Evolutionary conservation across 148 eudicot genomes (phyloP).

Genomic region (Rhododendron griersonianum): DNA sequence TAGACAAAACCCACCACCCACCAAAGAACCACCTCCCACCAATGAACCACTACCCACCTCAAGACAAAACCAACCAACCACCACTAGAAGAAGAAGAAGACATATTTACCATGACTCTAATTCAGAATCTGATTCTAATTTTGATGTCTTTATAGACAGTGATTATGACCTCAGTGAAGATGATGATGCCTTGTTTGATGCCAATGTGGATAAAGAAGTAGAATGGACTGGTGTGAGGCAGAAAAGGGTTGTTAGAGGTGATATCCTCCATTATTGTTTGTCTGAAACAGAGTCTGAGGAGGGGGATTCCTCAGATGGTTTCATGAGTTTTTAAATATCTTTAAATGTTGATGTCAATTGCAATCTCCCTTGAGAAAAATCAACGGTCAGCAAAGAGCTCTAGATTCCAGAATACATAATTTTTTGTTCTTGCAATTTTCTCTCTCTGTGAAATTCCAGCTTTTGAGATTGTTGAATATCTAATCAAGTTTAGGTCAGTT

Average conservation of each 20-base stretch:
- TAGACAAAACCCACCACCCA: no score
- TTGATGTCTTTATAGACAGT: not conserved
- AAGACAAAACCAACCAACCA: not conserved
- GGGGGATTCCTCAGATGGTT: no score
- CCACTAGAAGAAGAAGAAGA: not conserved
- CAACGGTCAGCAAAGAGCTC: not conserved
- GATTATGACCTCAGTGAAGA: not conserved
- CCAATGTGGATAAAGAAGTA: not conserved
- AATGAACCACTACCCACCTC: not conserved
- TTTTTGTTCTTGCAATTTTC: not conserved
- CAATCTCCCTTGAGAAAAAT: not conserved
- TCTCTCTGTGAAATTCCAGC: not conserved
- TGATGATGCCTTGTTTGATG: not conserved
- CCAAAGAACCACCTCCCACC: not conserved
- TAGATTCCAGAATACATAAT: not conserved
- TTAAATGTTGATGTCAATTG: not conserved
- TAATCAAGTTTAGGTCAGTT: not conserved
- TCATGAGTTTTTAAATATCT: not conserved
- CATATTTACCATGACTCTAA: no score
- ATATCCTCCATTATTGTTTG: not conserved
- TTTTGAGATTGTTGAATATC: not conserved
- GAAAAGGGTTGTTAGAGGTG: not conserved
- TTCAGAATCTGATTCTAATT: not conserved
- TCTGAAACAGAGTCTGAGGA: not conserved
- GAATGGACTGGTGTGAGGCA: not conserved